Conservation (phyloP, 805 yeast genomes). For the Candida loeiensis region DNA sequence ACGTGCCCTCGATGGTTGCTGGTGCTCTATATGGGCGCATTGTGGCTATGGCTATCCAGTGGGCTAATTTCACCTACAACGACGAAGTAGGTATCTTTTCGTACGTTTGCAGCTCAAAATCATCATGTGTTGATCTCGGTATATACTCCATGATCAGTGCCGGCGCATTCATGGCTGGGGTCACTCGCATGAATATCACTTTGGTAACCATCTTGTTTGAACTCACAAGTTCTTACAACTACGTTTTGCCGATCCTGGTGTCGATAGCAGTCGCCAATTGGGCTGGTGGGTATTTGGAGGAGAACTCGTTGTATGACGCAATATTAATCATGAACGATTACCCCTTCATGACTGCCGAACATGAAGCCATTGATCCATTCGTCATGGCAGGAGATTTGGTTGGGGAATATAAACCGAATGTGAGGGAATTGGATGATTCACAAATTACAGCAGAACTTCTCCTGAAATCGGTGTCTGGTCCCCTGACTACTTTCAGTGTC, state of each 20-base stretch:
- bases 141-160: constrained; percentile 54
- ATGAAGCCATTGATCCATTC: constrained; percentile 32
- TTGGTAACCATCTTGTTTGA: constrained; percentile 51
- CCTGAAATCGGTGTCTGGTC: neutral
- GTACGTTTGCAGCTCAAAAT: constrained; percentile 15
- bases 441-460: neutral
- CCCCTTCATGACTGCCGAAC: constrained; percentile 49
- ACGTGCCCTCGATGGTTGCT: constrained; percentile 61
- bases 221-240: constrained; percentile 52
- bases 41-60: constrained; percentile 43
- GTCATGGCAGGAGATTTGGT: constrained; percentile 26
- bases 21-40: constrained; percentile 59
- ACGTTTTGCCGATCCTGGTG: constrained; percentile 54
- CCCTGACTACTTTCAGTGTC: constrained; percentile 12
- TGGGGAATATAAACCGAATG: neutral
- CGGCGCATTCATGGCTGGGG: constrained; percentile 57
- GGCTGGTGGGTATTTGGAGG: constrained; percentile 52
- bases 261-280: constrained; percentile 56
- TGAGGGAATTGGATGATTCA: neutral
- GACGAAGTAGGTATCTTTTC: constrained; percentile 8
- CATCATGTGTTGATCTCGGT: constrained; percentile 42
- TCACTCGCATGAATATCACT: constrained; percentile 53
- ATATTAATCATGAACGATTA: constrained; percentile 46
- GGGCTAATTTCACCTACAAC: constrained; percentile 22
- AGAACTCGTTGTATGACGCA: constrained; percentile 48